Conservation (phyloP, 1,139 yeast species). For the Hyphopichia wangnamkhiaoensis region DNA sequence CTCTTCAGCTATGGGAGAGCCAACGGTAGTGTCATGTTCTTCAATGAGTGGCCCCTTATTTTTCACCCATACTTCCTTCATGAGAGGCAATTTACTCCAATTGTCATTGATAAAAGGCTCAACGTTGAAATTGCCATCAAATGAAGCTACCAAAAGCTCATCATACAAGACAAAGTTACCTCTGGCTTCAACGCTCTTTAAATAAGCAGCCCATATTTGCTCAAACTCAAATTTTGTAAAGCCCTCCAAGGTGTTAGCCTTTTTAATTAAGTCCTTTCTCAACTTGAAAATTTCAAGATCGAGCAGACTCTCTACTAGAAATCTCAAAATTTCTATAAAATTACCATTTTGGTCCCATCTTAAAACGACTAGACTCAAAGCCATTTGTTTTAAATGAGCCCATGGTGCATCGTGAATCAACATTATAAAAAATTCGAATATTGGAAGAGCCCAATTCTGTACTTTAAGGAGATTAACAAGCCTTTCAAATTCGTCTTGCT, state of each 20-base stretch:
- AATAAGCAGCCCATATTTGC: constrained; percentile 20
- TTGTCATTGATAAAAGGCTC: constrained; percentile 13
- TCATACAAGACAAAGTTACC: constrained; percentile 18
- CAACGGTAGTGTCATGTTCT: too few relatives aligned
- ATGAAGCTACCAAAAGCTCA: constrained; percentile 16
- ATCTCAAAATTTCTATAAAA: constrained; percentile 20
- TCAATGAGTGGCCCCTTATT: neutral
- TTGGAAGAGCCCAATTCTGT: constrained; percentile 29
- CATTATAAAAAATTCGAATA: constrained; percentile 31
- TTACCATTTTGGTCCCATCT: constrained; percentile 17
- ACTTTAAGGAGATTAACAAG: constrained; percentile 22
- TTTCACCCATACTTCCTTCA: constrained; percentile 5
- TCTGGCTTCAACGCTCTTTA: constrained; percentile 12
- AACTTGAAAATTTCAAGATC: constrained; percentile 22
- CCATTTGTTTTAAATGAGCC: constrained; percentile 24
- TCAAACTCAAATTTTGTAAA: constrained; percentile 17
- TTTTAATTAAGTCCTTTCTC: constrained; percentile 16
- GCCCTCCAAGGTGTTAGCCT: constrained; percentile 14
- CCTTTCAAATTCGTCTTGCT: constrained; percentile 27
- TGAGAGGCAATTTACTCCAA: constrained; percentile 16
- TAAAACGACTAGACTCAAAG: constrained; percentile 17
- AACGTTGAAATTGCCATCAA: constrained; percentile 15
- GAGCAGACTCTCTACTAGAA: constrained; percentile 22
- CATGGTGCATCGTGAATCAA: constrained; percentile 40
- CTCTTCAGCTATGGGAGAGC: too few relatives aligned